Evolutionary conservation across 768 basidiomycete species (phyloP).

Genomic region (Cyclocybe aegerita): DNA sequence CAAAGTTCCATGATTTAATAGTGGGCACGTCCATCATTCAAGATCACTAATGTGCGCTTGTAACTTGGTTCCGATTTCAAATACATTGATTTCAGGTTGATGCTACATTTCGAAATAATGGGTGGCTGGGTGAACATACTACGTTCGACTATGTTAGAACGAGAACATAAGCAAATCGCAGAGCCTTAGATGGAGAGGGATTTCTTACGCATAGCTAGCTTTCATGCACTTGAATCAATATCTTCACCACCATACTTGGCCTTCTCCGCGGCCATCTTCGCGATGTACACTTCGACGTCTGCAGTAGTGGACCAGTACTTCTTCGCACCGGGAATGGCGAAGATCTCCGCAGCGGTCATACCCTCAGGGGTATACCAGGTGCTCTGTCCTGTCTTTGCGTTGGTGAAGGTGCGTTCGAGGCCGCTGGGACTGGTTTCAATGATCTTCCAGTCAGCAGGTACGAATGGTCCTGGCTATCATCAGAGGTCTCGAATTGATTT

Average conservation of each 20-base stretch:
- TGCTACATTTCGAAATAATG: no score
- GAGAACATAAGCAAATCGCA: no score
- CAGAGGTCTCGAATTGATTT: no score
- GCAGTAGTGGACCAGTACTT: slow-evolving; percentile 4
- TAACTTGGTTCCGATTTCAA: no score
- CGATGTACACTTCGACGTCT: slow-evolving; percentile 6
- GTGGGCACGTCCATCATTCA: no score
- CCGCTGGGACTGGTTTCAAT: slow-evolving; percentile 12
- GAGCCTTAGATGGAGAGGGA: neutral
- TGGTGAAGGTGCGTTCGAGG: slow-evolving; percentile 9
- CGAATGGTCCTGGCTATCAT: neutral
- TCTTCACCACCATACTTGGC: slow-evolving; percentile 1
- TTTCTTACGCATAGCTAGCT: neutral
- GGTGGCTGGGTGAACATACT: no score
- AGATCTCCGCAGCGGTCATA: slow-evolving; percentile 9
- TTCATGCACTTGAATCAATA: neutral
- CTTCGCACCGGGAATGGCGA: slow-evolving; percentile 9
- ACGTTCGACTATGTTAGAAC: no score
- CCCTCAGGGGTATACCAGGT: slow-evolving; percentile 11
- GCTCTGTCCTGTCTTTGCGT: slow-evolving; percentile 8
- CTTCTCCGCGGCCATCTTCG: neutral
- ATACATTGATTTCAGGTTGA: no score
- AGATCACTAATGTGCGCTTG: no score
- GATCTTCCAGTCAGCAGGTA: slow-evolving; percentile 14
- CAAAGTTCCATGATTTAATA: no score